These are phyloP conservation scores for Oryza glaberrima DNA, from an alignment of 176 grass and related monocot genomes.

Conservation along the genomic window DNA sequence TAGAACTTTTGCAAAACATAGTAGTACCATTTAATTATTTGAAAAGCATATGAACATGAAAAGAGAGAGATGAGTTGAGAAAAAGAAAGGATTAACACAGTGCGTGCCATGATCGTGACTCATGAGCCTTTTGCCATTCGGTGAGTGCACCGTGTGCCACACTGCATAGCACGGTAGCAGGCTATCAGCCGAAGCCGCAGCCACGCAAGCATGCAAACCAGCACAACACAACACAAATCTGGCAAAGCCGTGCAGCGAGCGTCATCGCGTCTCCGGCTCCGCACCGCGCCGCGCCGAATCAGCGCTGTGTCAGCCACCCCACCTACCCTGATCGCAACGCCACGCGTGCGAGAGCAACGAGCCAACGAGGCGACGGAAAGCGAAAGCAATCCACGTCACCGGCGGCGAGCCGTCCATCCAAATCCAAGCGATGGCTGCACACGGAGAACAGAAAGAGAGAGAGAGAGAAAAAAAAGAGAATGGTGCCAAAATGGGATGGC, in stretches of 20 bases:
- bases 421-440: background rate
- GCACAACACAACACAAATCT: background rate
- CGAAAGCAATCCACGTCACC: background rate
- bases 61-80: no score
- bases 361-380: background rate
- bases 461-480: background rate
- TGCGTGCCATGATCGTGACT: no score
- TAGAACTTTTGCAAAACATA: no score
- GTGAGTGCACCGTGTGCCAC: background rate
- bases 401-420: background rate
- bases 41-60: no score
- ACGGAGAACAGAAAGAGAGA: no score
- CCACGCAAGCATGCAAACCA: background rate
- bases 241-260: background rate
- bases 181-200: background rate
- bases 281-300: conserved; percentile 20
- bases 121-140: background rate
- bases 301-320: conserved; percentile 26
- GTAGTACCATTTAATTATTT: no score
- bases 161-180: background rate
- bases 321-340: background rate
- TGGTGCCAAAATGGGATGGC: no score
- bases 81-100: background rate
- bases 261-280: no score
- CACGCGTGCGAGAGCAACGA: background rate